Base-by-base conservation (phyloP, 768 basidiomycete species). In the Termitomyces sp. region DNA sequence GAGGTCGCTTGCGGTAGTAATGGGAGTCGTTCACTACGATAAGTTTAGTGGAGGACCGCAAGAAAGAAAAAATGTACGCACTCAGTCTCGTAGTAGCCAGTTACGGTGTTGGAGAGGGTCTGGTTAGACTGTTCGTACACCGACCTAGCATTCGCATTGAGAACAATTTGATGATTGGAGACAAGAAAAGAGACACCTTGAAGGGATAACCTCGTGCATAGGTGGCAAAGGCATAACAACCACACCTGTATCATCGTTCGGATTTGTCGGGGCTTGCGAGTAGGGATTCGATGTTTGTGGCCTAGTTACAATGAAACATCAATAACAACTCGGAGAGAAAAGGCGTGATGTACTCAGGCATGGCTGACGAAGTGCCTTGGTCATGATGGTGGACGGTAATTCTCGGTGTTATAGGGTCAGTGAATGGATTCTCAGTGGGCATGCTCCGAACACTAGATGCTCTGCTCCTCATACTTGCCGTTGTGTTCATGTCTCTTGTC, bases 1-100 rank as follows among this genome's bases (percentile, higher is more conserved):
- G 73, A 72, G 2, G 69, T 57, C 0, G 72, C 69, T 12, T 70
- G 67, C 18, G 73, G 72, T 10, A 85, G 75, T 12, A 86, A 73
- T 3, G 85, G 85, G 13, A 71, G 75, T 0, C 75, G 74, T 70
- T 86, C 85, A 60, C 85, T 86, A 57, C 49, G 31, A 4, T 34
- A 31, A 58, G 52, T 8, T 56, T 24, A 20, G 48, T 36, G 28
- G 5, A 24, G 9, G 15, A 34, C n/a, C 13, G 18, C 8, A 12
- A 36, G 46, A 12, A 20, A 57, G 16, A 33, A 10, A 52, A 33
- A 52, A 36, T 36, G 22, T 36, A 64, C 71, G 31, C 65, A 76
- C 73, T 73, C 68, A 28, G 67, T 70, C 44, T 71, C 70, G 24
- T 60, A 37, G 50, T 60, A 55, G 33, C 49, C 46, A 26, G 48